phyloP scores from a whole-genome alignment of 352 stramenopile species.

The Plasmopara halstedii region DNA sequence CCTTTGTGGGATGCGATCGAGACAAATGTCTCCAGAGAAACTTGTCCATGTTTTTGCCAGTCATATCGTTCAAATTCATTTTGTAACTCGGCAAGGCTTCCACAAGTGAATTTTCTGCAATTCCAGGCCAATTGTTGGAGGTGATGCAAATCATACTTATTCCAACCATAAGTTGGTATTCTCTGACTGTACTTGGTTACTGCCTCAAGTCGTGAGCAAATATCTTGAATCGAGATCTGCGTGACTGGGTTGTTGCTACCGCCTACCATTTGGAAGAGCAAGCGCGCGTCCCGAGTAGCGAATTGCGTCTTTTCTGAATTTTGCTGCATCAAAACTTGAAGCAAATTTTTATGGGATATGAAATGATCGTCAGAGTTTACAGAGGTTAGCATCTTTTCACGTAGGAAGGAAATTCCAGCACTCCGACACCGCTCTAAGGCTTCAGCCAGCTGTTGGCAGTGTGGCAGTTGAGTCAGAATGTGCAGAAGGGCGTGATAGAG shows the following conservation, averaged over 20 bases:
- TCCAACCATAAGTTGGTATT: slow-evolving; percentile 12
- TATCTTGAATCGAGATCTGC: slow-evolving; percentile 27
- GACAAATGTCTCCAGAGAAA: slow-evolving; percentile 45
- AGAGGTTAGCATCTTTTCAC: slow-evolving; percentile 29
- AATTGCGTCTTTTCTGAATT: slow-evolving; percentile 21
- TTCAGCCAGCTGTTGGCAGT: slow-evolving; percentile 13
- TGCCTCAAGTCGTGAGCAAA: slow-evolving; percentile 29
- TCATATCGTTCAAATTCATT: slow-evolving; percentile 57
- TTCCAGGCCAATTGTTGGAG: slow-evolving; percentile 49
- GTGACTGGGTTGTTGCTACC: slow-evolving; percentile 1
- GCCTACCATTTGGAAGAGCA: slow-evolving; percentile 30
- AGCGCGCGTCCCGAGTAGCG: slow-evolving; percentile 26
- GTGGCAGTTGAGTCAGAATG: slow-evolving; percentile 19
- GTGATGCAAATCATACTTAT: slow-evolving; percentile 32
- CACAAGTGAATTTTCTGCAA: slow-evolving; percentile 36
- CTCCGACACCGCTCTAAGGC: slow-evolving; percentile 26
- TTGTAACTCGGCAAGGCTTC: slow-evolving; percentile 26
- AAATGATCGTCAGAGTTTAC: slow-evolving; percentile 31
- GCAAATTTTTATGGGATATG: slow-evolving; percentile 35
- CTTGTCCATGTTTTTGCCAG: slow-evolving; percentile 40
- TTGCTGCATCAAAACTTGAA: slow-evolving; percentile 29
- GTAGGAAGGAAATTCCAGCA: slow-evolving; percentile 32
- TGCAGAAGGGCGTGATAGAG: slow-evolving; percentile 46
- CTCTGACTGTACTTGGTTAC: slow-evolving; percentile 8
- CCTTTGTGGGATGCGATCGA: slow-evolving; percentile 26